Percentiles rank a stretch among this genome's conserved stretches.
phyloP scores from a whole-genome alignment of 192 early-diverging fungal species.

The Cladochytrium replicatum region DNA sequence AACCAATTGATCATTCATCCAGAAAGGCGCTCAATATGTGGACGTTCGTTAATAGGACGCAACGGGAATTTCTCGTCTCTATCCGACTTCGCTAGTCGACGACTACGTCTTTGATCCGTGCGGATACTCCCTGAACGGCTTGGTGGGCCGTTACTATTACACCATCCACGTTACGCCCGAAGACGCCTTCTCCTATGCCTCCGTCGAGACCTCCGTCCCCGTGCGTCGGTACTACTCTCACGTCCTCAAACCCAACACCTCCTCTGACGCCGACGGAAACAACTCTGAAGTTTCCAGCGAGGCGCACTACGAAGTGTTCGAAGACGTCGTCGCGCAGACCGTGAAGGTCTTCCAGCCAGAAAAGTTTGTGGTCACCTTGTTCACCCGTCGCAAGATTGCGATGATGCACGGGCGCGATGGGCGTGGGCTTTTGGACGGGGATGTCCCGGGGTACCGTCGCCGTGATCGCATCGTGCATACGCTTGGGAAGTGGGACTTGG shows the following conservation, averaged over 20 bases:
- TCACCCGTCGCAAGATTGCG: constrained; percentile 35
- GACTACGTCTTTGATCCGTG: constrained; percentile 92
- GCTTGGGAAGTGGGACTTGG: constrained; percentile 44
- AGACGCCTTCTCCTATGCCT: constrained; percentile 96
- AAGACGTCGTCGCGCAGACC: constrained; percentile 63
- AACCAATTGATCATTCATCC: neutral
- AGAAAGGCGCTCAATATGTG: too few species aligned
- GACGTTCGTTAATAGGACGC: constrained; percentile 25
- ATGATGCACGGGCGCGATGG: constrained; percentile 18
- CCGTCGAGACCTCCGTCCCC: constrained; percentile 90
- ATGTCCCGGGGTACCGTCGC: constrained; percentile 19
- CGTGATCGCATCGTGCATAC: constrained; percentile 36
- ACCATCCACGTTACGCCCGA: constrained; percentile 98
- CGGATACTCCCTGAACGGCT: constrained; percentile 90
- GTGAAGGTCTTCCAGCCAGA: constrained; percentile 74
- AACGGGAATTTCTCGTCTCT: constrained; percentile 73
- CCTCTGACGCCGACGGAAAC: constrained; percentile 2
- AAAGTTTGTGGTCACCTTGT: constrained; percentile 68
- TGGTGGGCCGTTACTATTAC: constrained; percentile 78
- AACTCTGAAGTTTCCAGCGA: constrained; percentile 13
- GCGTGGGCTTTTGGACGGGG: constrained; percentile 20
- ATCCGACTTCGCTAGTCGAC: constrained; percentile 73
- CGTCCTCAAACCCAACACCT: neutral
- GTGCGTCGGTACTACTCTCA: constrained; percentile 36
- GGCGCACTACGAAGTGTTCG: constrained; percentile 44